Conservation (phyloP, 352 stramenopile genomes). For the Globisporangium paroecandrum region DNA sequence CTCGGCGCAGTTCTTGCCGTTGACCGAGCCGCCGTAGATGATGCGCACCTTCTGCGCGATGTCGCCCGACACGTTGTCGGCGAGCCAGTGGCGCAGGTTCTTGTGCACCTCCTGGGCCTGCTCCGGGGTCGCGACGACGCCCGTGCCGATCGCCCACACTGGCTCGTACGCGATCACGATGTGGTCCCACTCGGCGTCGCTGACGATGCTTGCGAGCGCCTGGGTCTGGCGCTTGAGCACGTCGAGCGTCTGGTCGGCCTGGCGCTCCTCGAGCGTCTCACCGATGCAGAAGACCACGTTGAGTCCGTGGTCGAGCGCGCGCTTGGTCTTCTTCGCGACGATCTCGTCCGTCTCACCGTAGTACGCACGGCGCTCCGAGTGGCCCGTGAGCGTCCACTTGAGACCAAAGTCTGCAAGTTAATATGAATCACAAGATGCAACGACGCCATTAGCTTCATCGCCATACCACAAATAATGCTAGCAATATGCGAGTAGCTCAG, state of each 20-base stretch:
- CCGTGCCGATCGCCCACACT: constrained; percentile 98
- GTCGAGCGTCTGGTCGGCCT: constrained; percentile 86
- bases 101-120: constrained; percentile 93
- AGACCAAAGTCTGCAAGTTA: constrained; percentile 52
- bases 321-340: constrained; percentile 93
- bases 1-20: constrained; percentile 84
- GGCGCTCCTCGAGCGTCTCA: constrained; percentile 90
- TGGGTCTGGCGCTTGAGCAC: constrained; percentile 96
- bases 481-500: background rate
- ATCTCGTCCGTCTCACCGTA: constrained; percentile 91
- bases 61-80: constrained; percentile 13
- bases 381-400: constrained; percentile 84
- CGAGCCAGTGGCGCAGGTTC: constrained; percentile 78
- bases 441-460: background rate
- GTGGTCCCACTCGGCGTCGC: constrained; percentile 67
- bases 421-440: background rate
- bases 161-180: constrained; percentile 97
- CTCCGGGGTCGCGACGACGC: constrained; percentile 93
- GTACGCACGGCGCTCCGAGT: constrained; percentile 91
- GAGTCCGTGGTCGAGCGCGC: constrained; percentile 85
- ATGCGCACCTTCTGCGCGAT: constrained; percentile 80
- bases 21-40: constrained; percentile 94
- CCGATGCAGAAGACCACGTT: constrained; percentile 97
- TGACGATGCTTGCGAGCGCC: constrained; percentile 84
- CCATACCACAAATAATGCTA: background rate